Conservation (phyloP, 2,329 filamentous ascomycete species). For the Sclerotinia spermophila region DNA sequence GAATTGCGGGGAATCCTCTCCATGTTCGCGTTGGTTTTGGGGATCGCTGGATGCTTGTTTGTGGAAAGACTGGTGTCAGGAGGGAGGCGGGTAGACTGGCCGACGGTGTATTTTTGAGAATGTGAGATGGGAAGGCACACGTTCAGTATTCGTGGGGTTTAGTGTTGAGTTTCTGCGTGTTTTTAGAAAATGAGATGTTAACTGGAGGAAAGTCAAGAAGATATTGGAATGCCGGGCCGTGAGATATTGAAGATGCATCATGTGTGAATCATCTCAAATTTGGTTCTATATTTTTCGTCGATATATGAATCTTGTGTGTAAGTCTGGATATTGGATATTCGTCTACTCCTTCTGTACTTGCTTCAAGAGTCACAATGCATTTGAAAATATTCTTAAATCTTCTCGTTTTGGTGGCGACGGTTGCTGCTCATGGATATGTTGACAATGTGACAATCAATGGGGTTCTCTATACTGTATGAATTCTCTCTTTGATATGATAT, state of each 20-base stretch:
- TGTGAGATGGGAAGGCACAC: neutral
- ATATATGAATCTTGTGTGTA: neutral
- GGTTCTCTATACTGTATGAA: constrained; percentile 19
- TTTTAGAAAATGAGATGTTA: neutral
- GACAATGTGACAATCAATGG: constrained; percentile 31
- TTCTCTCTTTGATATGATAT: fast-evolving
- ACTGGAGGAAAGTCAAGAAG: neutral
- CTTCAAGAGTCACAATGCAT: constrained; percentile 1
- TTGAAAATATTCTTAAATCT: constrained; percentile 19
- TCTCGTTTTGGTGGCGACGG: constrained; percentile 20
- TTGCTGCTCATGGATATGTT: constrained; percentile 27
- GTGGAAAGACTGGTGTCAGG: neutral
- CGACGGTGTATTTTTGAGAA: constrained; percentile 2
- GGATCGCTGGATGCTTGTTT: neutral
- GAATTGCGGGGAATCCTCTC: too few relatives aligned
- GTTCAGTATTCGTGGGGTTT: too few relatives aligned
- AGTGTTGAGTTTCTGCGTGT: neutral
- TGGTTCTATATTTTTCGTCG: too few relatives aligned
- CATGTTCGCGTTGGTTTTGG: neutral
- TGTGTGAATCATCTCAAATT: neutral
- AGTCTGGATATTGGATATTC: neutral
- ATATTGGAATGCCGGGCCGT: neutral
- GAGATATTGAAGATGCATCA: neutral
- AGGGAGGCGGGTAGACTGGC: constrained; percentile 1
- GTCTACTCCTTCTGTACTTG: neutral